phyloP scores from a whole-genome alignment of 2,329 filamentous ascomycete genomes.

The Ceratocystis alfenasii region DNA sequence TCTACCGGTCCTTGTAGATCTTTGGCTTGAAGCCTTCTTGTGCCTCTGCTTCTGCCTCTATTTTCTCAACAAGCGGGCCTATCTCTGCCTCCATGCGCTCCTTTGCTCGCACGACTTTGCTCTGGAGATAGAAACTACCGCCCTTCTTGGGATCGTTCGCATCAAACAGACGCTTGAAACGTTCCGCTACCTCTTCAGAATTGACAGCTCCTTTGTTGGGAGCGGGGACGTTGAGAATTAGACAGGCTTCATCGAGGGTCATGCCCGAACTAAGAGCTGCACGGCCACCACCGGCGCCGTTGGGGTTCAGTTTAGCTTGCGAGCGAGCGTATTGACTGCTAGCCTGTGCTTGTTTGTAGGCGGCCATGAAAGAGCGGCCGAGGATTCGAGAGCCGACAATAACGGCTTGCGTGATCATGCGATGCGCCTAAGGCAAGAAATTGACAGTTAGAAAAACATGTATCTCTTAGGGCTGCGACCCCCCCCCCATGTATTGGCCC shows the following conservation, averaged over 20 bases:
- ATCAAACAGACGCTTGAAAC: slow-evolving; percentile 93
- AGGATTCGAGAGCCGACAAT: slow-evolving; percentile 83
- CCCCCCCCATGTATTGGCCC: too few relatives aligned
- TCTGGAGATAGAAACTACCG: slow-evolving; percentile 95
- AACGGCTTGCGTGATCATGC: slow-evolving; percentile 77
- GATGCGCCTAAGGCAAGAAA: slow-evolving; percentile 21
- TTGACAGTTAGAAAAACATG: background rate
- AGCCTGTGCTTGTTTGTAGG: slow-evolving; percentile 88
- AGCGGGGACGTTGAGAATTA: slow-evolving; percentile 90
- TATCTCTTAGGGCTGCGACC: too few relatives aligned
- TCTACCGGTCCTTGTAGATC: slow-evolving; percentile 73
- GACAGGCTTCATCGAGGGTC: slow-evolving; percentile 91
- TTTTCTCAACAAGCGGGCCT: slow-evolving; percentile 56
- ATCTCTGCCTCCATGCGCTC: slow-evolving; percentile 87
- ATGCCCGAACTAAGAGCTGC: slow-evolving; percentile 54
- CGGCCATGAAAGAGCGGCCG: slow-evolving; percentile 83
- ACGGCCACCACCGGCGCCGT: slow-evolving; percentile 36
- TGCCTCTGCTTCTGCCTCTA: slow-evolving; percentile 62
- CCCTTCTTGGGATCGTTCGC: slow-evolving; percentile 89
- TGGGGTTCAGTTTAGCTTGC: slow-evolving; percentile 48
- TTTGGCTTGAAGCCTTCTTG: slow-evolving; percentile 89
- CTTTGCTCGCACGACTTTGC: slow-evolving; percentile 82
- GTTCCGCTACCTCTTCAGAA: slow-evolving; percentile 64
- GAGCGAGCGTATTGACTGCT: slow-evolving; percentile 70
- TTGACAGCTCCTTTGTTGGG: slow-evolving; percentile 60